Percentiles rank a stretch among this genome's conserved stretches.
Evolutionary conservation across 768 basidiomycete species (phyloP).

Genomic region (Melanogaster broomeanus): DNA sequence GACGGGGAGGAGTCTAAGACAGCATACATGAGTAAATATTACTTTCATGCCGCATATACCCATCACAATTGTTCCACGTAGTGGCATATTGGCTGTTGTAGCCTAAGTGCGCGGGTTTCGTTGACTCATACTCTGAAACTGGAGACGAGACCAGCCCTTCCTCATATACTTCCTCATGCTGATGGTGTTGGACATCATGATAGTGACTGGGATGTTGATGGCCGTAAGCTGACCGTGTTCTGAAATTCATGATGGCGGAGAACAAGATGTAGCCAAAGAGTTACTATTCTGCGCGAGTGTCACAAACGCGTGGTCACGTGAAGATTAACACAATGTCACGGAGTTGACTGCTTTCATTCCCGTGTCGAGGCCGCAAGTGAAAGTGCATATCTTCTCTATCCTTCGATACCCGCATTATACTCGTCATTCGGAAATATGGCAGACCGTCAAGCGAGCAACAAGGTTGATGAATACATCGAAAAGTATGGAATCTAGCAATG

Average conservation of each 20-base stretch:
- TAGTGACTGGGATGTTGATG: not conserved
- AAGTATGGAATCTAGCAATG: slow-evolving; percentile 48
- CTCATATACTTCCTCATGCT: not conserved
- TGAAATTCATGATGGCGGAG: slow-evolving; percentile 17
- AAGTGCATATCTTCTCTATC: slow-evolving; percentile 1
- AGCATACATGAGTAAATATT: slow-evolving; percentile 15
- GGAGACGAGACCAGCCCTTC: slow-evolving; percentile 7
- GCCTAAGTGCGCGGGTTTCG: slow-evolving; percentile 3
- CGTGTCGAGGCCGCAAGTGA: not conserved
- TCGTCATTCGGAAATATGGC: slow-evolving; percentile 16
- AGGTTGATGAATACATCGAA: slow-evolving; percentile 77
- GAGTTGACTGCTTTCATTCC: not conserved
- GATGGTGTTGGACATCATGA: not conserved
- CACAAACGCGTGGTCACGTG: slow-evolving; percentile 31
- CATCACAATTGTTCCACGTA: slow-evolving; percentile 18
- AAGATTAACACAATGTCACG: slow-evolving; percentile 2
- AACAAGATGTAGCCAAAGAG: slow-evolving; percentile 3
- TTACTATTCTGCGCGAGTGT: slow-evolving; percentile 27
- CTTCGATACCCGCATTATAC: slow-evolving; percentile 14
- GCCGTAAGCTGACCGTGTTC: not conserved
- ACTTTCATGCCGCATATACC: slow-evolving; percentile 24
- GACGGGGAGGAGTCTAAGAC: slow-evolving; percentile 38
- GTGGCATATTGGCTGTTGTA: slow-evolving; percentile 2
- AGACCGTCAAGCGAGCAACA: slow-evolving; percentile 43
- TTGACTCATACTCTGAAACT: slow-evolving; percentile 1